Conservation (phyloP, 306 rosid species). For the Vachellia collinsii region DNA sequence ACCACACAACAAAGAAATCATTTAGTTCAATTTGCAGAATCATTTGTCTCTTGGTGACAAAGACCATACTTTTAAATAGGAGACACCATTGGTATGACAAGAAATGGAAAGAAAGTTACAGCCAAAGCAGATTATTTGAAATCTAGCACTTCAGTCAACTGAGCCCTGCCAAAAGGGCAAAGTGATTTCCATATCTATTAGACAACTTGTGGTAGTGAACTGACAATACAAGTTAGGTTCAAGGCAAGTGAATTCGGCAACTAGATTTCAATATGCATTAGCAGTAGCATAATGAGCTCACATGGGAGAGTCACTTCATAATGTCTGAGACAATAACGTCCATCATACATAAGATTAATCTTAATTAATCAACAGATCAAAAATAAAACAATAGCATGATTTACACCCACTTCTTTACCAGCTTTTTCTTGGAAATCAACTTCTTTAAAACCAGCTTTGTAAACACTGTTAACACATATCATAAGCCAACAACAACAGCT, state of each 20-base stretch:
- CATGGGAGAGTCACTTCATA: background rate
- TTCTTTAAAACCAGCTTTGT: background rate
- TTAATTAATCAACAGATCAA: background rate
- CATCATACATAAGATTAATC: background rate
- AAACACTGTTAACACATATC: background rate
- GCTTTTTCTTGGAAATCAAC: background rate
- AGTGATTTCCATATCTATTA: background rate
- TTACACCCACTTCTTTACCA: background rate
- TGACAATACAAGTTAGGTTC: background rate
- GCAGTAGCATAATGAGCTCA: background rate
- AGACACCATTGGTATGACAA: background rate
- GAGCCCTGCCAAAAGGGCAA: background rate
- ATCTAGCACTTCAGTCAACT: background rate
- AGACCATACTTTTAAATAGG: slow-evolving; percentile 1
- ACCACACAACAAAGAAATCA: slow-evolving; percentile 19
- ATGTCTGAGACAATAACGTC: background rate
- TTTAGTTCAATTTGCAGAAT: background rate
- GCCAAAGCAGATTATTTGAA: background rate
- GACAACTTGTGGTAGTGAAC: background rate
- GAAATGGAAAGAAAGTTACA: slow-evolving; percentile 7
- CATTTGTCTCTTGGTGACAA: slow-evolving; percentile 14
- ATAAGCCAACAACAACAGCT: background rate
- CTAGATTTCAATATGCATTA: background rate
- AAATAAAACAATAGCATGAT: background rate
- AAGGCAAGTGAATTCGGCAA: background rate